Percentiles rank a stretch among this genome's conserved stretches.
These are phyloP conservation scores for Lodderomyces pseudojiufengensis DNA, from an alignment of 1,139 yeast species.

Conservation along the genomic window DNA sequence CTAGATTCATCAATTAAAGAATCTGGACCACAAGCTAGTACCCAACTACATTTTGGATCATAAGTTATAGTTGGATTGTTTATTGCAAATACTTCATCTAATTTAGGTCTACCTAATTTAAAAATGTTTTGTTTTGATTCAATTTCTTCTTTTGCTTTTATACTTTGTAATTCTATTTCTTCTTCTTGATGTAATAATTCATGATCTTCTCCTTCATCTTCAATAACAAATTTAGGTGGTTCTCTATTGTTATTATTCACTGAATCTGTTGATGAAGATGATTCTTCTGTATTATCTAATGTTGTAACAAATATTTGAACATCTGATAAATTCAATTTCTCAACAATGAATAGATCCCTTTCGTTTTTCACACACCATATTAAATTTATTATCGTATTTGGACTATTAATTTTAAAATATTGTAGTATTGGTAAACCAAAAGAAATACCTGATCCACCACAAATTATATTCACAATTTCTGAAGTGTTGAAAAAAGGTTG, in stretches of 20 bases:
- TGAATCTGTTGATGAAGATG: too few species aligned
- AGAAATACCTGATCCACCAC: constrained; percentile 88
- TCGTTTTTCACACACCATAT: constrained; percentile 53
- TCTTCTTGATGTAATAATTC: constrained; percentile 8
- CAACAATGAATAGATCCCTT: constrained; percentile 17
- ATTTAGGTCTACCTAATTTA: constrained; percentile 39
- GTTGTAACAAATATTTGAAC: constrained; percentile 19
- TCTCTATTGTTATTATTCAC: too few species aligned
- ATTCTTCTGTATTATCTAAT: constrained; percentile 6
- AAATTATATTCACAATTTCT: constrained; percentile 54
- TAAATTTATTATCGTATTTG: constrained; percentile 17
- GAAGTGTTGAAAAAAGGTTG: constrained; percentile 36
- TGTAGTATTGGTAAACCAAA: constrained; percentile 61
- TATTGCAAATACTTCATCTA: constrained; percentile 26
- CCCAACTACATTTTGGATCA: constrained; percentile 42
- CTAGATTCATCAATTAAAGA: constrained; percentile 47
- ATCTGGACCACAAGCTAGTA: constrained; percentile 71
- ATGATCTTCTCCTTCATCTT: constrained; percentile 14
- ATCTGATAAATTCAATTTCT: constrained; percentile 17
- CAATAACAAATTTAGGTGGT: constrained; percentile 13
- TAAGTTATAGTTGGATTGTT: constrained; percentile 21
- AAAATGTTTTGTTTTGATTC: constrained; percentile 1
- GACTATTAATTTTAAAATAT: constrained; percentile 24
- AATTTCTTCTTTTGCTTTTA: constrained; percentile 1
- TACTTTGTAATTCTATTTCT: constrained; percentile 19